Conservation (phyloP, 495 filamentous ascomycete genomes). For the Immersiella caudata region DNA sequence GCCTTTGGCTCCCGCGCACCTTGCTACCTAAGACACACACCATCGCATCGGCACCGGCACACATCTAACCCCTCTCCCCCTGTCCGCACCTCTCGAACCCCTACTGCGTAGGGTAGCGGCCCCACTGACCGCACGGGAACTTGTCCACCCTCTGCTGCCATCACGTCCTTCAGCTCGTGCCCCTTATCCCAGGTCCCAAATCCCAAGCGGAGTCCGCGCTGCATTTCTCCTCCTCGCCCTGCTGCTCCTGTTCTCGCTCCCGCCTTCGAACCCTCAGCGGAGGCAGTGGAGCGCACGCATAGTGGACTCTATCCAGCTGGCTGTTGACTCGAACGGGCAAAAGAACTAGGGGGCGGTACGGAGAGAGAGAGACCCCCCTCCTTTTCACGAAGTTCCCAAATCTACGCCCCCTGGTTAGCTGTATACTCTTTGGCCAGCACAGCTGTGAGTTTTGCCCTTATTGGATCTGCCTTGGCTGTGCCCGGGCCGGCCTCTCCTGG, state of each 20-base stretch:
- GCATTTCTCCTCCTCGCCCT: not conserved
- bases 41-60: constrained; percentile 29
- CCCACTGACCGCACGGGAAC: constrained; percentile 28
- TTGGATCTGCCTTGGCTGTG: constrained; percentile 11
- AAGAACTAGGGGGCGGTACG: constrained; percentile 22
- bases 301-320: constrained; percentile 20
- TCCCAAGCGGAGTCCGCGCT: not conserved
- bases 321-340: constrained; percentile 31
- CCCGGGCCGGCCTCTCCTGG: constrained; percentile 5
- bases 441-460: constrained; percentile 8
- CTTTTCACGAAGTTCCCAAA: constrained; percentile 4
- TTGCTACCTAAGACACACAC: not conserved
- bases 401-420: constrained; percentile 8
- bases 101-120: constrained; percentile 17
- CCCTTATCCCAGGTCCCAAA: constrained; percentile 3
- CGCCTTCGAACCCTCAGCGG: not conserved
- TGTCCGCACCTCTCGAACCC: constrained; percentile 6
- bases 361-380: not conserved
- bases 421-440: not conserved
- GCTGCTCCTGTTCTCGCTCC: not conserved
- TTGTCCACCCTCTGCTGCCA: constrained; percentile 19
- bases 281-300: constrained; percentile 8
- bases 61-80: constrained; percentile 11
- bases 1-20: not conserved
- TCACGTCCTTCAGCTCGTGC: constrained; percentile 7